phyloP scores from a whole-genome alignment of 441 rosid genomes.

The Pelargonium myrrhifolium region DNA sequence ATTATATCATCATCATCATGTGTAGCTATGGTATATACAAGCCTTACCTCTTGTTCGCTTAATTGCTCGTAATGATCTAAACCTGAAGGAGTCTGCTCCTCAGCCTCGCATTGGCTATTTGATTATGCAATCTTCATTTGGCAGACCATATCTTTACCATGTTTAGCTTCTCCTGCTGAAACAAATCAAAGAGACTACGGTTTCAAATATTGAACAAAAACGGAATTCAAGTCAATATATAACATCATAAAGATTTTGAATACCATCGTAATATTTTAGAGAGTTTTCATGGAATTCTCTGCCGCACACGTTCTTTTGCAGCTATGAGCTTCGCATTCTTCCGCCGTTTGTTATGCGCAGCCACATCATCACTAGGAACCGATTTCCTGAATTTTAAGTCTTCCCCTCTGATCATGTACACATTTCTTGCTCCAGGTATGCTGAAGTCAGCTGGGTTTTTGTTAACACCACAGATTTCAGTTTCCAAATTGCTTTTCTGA shows the following conservation, averaged over 20 bases:
- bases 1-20: too few relatives aligned
- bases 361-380: constrained; percentile 26
- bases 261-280: constrained; percentile 29
- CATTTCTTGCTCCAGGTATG: constrained; percentile 55
- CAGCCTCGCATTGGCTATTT: not conserved
- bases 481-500: constrained; percentile 28
- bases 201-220: not conserved
- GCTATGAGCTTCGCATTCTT: constrained; percentile 34
- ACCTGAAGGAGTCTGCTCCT: not conserved
- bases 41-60: too few relatives aligned
- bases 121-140: not conserved
- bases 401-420: constrained; percentile 56
- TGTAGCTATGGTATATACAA: too few relatives aligned
- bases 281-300: constrained; percentile 17
- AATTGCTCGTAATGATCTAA: not conserved
- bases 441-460: constrained; percentile 94
- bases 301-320: constrained; percentile 29
- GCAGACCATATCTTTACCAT: not conserved
- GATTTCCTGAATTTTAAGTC: constrained; percentile 41
- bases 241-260: constrained; percentile 2
- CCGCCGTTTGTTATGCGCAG: constrained; percentile 38
- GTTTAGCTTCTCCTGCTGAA: not conserved
- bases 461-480: constrained; percentile 50
- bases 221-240: not conserved
- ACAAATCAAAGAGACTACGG: not conserved